Evolutionary conservation across 441 rosid species (phyloP).

Genomic region (Brassica hybrid): DNA sequence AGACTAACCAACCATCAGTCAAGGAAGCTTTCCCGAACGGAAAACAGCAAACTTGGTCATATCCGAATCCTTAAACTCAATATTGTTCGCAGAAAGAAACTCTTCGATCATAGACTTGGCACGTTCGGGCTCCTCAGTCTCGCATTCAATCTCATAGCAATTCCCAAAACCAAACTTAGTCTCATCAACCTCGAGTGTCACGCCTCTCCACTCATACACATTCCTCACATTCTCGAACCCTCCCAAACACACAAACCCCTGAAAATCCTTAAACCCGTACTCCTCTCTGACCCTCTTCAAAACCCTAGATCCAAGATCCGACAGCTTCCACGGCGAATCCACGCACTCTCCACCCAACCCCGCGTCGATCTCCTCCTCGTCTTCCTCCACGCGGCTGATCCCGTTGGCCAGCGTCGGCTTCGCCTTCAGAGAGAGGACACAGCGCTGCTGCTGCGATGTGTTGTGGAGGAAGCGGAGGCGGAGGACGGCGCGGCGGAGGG

Average conservation of each 20-base stretch:
- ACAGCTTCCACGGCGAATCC: constrained; percentile 51
- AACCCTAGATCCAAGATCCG: constrained; percentile 55
- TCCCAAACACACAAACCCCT: constrained; percentile 68
- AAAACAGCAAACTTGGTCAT: constrained; percentile 64
- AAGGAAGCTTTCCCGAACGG: constrained; percentile 61
- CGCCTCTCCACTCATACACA: constrained; percentile 72
- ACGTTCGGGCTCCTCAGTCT: constrained; percentile 67
- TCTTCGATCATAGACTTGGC: constrained; percentile 66
- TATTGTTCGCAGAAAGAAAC: constrained; percentile 61
- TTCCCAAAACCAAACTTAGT: constrained; percentile 74
- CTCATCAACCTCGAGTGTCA: constrained; percentile 86
- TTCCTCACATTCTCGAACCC: constrained; percentile 83
- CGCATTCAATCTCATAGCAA: constrained; percentile 83
- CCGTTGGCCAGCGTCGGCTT: constrained; percentile 64
- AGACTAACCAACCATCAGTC: constrained; percentile 44
- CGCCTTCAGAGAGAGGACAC: constrained; percentile 70
- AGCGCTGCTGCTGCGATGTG: constrained; percentile 25
- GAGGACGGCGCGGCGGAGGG: constrained; percentile 61
- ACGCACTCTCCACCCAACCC: constrained; percentile 50
- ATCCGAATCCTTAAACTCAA: constrained; percentile 55
- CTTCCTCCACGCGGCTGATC: constrained; percentile 84
- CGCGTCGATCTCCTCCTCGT: constrained; percentile 70
- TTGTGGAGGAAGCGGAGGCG: constrained; percentile 60
- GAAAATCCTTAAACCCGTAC: constrained; percentile 52
- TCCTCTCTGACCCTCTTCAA: constrained; percentile 70